phyloP scores from a whole-genome alignment of 139 green algal species.

The Trebouxia sp. region DNA sequence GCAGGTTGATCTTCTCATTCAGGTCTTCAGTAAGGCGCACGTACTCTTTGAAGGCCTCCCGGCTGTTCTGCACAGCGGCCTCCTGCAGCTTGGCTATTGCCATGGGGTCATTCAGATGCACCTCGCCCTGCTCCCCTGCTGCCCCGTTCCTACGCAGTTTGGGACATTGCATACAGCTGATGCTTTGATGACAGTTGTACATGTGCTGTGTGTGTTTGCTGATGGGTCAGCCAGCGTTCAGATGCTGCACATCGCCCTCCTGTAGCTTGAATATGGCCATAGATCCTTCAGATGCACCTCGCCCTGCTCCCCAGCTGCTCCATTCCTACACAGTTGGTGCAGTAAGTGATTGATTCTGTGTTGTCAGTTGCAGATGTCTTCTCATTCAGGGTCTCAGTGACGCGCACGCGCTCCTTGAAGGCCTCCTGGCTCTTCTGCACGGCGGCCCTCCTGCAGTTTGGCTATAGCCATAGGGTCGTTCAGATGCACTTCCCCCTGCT shows the following conservation, averaged over 20 bases:
- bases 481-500: constrained; percentile 79
- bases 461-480: constrained; percentile 92
- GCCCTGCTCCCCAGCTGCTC: no score
- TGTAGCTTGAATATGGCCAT: no score
- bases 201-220: no score
- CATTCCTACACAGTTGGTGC: no score
- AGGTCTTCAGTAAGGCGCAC: constrained; percentile 67
- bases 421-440: constrained; percentile 45
- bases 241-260: no score
- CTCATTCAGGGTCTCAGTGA: constrained; percentile 79
- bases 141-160: no score
- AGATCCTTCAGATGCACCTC: no score
- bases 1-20: constrained; percentile 83
- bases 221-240: constrained; percentile 81
- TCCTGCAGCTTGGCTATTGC: constrained; percentile 91
- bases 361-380: no score
- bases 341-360: no score
- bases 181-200: no score
- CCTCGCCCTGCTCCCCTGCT: constrained; percentile 52
- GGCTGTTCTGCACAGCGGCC: constrained; percentile 51
- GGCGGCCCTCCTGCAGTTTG: constrained; percentile 82
- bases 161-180: no score
- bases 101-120: constrained; percentile 92
- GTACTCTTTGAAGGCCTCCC: constrained; percentile 63
- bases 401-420: constrained; percentile 63